Evolutionary conservation across 1,284 basidiomycete genomes (phyloP), one percentile per base, ranked within the genome.

Genomic region (Xerocomus minutiporus): DNA sequence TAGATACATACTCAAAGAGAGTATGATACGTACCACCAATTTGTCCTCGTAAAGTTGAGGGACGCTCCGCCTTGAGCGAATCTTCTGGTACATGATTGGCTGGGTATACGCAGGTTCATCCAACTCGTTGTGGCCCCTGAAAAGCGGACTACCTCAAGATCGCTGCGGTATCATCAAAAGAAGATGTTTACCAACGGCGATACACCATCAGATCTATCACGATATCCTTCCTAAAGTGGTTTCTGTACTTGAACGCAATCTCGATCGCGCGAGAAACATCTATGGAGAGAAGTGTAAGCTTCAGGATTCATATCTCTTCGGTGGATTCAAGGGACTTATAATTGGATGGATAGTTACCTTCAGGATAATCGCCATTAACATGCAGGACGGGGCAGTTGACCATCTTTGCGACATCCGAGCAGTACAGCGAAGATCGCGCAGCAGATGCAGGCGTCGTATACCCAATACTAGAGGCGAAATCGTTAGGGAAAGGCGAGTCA

Each of bases 31-130:
- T 56, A 93, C 87, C 49, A 88, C 75, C 4, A 95, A 76, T 51
- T 82, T 83, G 49, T 86, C 79, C 64, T 94, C 92, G 63, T 93
- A 96, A 17, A 91, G 70, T 49, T 83, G 77, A 6, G 92, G 91
- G 6, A 94, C 89, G 4, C 87, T 90, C 42, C 78, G 83, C 48
- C 89, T 75, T 0, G 82, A 78, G 5, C 83, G 78, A 61, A 93
- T 93, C 71, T 88, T 83, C 66, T 90, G 81, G 69, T 94, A 93
- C 92, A 94, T 94, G 23, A 84, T 72, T 0, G 91, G 92, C 64
- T 91, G 88, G 0, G 95, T 97, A 69, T 93, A 93, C 15, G 84
- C 83, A 0, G 95, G 94, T 59, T 94, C 82, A 64, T 96, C 93
- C 32, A 95, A 80, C 70, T 95, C 92, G 64, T 95, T 95, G 68